phyloP scores from a whole-genome alignment of 176 grass and related monocot species.

The Oryza nivara region DNA sequence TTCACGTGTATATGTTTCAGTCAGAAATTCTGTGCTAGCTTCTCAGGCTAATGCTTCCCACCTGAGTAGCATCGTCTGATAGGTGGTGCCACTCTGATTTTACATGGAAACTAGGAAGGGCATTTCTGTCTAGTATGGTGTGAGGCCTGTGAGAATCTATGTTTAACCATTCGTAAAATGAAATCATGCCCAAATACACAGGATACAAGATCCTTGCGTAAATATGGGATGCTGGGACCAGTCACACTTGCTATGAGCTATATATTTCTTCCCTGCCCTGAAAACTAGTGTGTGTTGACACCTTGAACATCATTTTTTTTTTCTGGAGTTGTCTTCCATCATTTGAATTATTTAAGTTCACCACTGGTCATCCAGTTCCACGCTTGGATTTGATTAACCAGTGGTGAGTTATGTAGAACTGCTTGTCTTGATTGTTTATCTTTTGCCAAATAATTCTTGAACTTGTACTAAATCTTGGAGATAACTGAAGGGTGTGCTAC shows the following conservation, averaged over 20 bases:
- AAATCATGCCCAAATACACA: neutral
- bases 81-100: too few relatives aligned
- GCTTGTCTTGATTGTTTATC: neutral
- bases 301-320: neutral
- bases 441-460: neutral
- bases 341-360: conserved; percentile 7
- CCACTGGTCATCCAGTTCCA: neutral
- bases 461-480: neutral
- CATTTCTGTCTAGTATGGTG: too few relatives aligned
- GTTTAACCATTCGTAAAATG: neutral
- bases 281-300: neutral
- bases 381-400: conserved; percentile 23
- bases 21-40: too few relatives aligned
- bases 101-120: too few relatives aligned
- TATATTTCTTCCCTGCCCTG: neutral
- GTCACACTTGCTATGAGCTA: neutral
- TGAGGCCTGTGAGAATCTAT: too few relatives aligned
- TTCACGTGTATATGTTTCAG: too few relatives aligned
- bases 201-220: neutral
- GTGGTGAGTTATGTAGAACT: neutral
- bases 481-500: conserved; percentile 2
- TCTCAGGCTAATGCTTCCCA: too few relatives aligned
- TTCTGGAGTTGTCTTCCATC: neutral
- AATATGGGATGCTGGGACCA: neutral
- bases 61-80: too few relatives aligned